Base-by-base conservation (phyloP, 2,329 filamentous ascomycete species). In the Neonectria faginata region DNA sequence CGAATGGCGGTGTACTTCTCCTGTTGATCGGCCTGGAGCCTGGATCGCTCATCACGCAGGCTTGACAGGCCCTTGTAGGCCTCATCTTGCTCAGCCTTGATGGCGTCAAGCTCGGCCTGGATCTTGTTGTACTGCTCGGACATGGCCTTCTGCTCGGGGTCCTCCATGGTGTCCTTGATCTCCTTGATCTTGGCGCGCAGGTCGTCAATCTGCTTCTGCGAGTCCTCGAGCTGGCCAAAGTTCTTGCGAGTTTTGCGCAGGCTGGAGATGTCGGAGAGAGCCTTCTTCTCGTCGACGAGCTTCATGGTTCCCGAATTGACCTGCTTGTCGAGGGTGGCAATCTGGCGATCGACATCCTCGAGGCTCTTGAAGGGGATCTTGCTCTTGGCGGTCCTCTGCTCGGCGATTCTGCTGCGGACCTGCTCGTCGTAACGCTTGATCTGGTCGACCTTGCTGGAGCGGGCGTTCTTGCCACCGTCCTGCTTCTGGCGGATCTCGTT, bases 201-300 rank as follows among this genome's bases (percentile, higher is more conserved):
- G 58, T 94, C 90, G 75, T 96, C 92, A 73, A 99, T 98, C 70
- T 87, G 87, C 86, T 97, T 97, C 82, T 98, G 92, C 36, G 89
- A 85, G 64, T 92, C 89, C 65, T 97, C 93, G 75, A 98, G 91
- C 67, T 89, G 88, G 63, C 90, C 89, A 79, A 99, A 97, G 81
- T 89, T 91, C 89, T 97, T 98, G 83, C 92, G 92, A 76, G 92
- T 88, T 85, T 97, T 97, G 80, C 92, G 91, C 71, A 98, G 84
- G 78, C 83, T 91, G 53, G 91, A 92, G 73, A 97, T 91, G 74
- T 97, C 93, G 55, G 87, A 83, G 20, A 98, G 86, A 9, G 93
- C 90, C 87, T 97, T 98, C 86, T 93, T 97, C 88, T 98, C 96
- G 74, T 99, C 96, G 11, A 98, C 96, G 56, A 99, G 85, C 83